Conservation (phyloP, 768 basidiomycete species). For the Suillus occidentalis region DNA sequence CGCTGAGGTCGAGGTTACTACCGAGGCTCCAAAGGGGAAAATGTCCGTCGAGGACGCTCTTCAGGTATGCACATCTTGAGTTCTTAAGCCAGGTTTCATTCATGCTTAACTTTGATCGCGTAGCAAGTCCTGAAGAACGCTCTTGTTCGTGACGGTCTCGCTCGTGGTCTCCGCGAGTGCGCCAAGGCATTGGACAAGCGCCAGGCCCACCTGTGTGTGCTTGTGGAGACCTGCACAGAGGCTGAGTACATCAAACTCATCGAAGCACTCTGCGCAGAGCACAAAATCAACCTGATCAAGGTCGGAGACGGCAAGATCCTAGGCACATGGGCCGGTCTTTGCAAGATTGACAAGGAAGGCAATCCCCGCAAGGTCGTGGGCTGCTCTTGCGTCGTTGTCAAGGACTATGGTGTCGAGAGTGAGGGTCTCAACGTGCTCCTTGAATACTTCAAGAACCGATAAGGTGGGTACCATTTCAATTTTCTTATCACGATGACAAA, state of each 20-base stretch:
- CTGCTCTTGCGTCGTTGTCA: constrained; percentile 94
- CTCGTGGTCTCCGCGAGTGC: constrained; percentile 95
- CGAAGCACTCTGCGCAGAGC: constrained; percentile 97
- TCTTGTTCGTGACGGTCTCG: constrained; percentile 96
- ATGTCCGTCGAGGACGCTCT: constrained; percentile 94
- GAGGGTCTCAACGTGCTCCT: constrained; percentile 93
- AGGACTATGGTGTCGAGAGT: constrained; percentile 94
- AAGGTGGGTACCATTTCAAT: constrained; percentile 37
- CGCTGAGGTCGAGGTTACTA: constrained; percentile 77
- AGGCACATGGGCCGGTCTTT: constrained; percentile 97
- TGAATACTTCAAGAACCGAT: constrained; percentile 96
- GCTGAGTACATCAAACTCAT: constrained; percentile 99
- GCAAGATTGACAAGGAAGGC: constrained; percentile 99
- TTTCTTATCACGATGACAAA: constrained; percentile 62
- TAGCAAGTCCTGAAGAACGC: constrained; percentile 99
- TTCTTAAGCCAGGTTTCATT: background rate
- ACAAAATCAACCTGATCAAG: constrained; percentile 99
- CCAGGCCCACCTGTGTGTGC: constrained; percentile 96
- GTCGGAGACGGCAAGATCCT: constrained; percentile 97
- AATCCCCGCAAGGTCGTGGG: constrained; percentile 96
- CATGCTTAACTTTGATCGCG: constrained; percentile 10
- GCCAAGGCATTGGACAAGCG: constrained; percentile 99
- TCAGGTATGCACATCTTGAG: constrained; percentile 50
- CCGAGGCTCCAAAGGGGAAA: constrained; percentile 93
- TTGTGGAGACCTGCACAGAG: constrained; percentile 98